Percentiles rank a stretch among this genome's conserved stretches.
Evolutionary conservation across 805 yeast species (phyloP).

Genomic region (Ogataea parapolymorpha): DNA sequence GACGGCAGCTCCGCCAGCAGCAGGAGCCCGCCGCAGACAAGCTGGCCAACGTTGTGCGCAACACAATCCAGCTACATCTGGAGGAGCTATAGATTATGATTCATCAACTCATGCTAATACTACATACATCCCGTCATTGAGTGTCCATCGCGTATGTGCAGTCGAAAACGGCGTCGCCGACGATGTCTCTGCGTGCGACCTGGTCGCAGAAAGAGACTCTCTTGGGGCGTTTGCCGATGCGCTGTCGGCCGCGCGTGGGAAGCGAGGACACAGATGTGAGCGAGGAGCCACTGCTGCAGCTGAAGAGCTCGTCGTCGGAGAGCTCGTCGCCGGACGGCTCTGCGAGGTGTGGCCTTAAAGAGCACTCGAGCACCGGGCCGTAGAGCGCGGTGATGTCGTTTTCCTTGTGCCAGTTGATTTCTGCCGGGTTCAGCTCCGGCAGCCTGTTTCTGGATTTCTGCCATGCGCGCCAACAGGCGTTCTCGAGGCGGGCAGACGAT

Average conservation of each 20-base stretch:
- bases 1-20: conserved; percentile 22
- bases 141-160: conserved; percentile 21
- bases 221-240: conserved; percentile 17
- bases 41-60: conserved; percentile 36
- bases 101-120: neutral
- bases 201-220: conserved; percentile 41
- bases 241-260: conserved; percentile 1
- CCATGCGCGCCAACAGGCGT: conserved; percentile 96
- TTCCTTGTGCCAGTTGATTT: conserved; percentile 52
- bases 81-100: conserved; percentile 3
- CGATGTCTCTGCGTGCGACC: conserved; percentile 43
- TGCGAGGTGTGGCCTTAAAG: neutral
- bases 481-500: conserved; percentile 53
- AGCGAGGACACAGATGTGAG: conserved; percentile 6
- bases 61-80: conserved; percentile 30
- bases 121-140: neutral
- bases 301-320: conserved; percentile 11
- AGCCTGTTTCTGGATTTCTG: conserved; percentile 68
- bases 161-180: conserved; percentile 42
- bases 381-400: conserved; percentile 54
- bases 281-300: conserved; percentile 11
- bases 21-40: conserved; percentile 28
- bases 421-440: conserved; percentile 41
- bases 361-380: conserved; percentile 41
- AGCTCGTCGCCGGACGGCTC: conserved; percentile 10